Evolutionary conservation across 768 basidiomycete species (phyloP).

Genomic region (Lactarius trivialis): DNA sequence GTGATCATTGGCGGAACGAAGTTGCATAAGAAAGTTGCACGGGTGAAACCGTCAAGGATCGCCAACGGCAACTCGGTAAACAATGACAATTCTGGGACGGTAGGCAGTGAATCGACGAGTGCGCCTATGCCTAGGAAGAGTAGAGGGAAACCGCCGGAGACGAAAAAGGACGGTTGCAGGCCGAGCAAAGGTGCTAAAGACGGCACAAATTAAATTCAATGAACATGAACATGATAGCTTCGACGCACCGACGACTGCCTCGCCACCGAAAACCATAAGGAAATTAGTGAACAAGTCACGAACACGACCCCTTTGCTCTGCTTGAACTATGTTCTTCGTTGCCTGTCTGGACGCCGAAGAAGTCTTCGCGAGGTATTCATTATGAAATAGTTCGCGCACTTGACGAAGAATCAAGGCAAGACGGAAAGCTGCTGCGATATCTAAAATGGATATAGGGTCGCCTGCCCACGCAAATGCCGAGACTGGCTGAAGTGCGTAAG

Average conservation of each 20-base stretch:
- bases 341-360: not conserved
- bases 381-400: conserved; percentile 9
- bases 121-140: conserved; percentile 10
- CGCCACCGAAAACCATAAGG: conserved; percentile 23
- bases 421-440: conserved; percentile 19
- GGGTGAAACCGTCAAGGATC: conserved; percentile 18
- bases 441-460: conserved; percentile 15
- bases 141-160: conserved; percentile 5
- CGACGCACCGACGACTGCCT: conserved; percentile 21
- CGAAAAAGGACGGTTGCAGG: conserved; percentile 21
- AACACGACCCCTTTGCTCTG: conserved; percentile 16
- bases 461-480: conserved; percentile 17
- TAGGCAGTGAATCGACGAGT: conserved; percentile 13
- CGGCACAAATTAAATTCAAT: not conserved
- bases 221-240: not conserved
- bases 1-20: conserved; percentile 21
- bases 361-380: conserved; percentile 7
- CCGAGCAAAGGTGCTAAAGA: conserved; percentile 20
- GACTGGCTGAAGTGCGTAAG: conserved; percentile 19
- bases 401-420: conserved; percentile 23
- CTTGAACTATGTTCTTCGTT: not conserved
- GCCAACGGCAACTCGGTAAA: conserved; percentile 18
- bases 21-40: conserved; percentile 22
- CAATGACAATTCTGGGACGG: conserved; percentile 18
- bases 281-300: conserved; percentile 20